A percentile compares a stretch with the other conserved stretches of the same genome.
Evolutionary conservation across 768 basidiomycete species (phyloP).

Genomic region (Phlegmacium glaucopus): DNA sequence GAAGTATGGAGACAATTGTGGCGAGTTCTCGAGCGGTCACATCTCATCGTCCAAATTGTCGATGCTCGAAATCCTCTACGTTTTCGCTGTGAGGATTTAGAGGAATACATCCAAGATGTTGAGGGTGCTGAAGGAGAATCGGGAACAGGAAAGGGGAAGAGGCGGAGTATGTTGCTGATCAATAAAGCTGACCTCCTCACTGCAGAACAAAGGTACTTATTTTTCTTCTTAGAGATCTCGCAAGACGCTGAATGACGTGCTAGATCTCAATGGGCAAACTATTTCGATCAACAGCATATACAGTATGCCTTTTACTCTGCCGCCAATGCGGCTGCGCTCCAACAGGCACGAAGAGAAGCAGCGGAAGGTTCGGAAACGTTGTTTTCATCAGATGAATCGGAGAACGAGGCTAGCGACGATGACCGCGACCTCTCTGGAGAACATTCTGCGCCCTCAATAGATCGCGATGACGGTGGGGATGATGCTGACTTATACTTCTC

Average conservation of each 20-base stretch:
- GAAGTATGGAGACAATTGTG: slow-evolving; percentile 99
- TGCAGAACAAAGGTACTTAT: slow-evolving; percentile 68
- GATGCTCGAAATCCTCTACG: slow-evolving; percentile 93
- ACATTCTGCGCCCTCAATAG: neutral
- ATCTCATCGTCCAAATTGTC: slow-evolving; percentile 92
- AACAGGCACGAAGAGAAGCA: slow-evolving; percentile 64
- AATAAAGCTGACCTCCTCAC: slow-evolving; percentile 96
- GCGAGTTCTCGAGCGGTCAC: slow-evolving; percentile 94
- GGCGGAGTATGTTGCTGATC: slow-evolving; percentile 79
- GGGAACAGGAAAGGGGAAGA: slow-evolving; percentile 69
- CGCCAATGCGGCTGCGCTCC: slow-evolving; percentile 79
- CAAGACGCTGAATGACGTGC: neutral
- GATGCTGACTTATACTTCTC: slow-evolving; percentile 45
- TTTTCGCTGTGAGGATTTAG: slow-evolving; percentile 91
- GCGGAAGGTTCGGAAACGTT: slow-evolving; percentile 12
- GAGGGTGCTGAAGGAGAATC: slow-evolving; percentile 79
- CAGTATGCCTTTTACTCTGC: slow-evolving; percentile 94
- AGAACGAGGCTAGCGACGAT: slow-evolving; percentile 15
- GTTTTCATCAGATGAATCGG: slow-evolving; percentile 4
- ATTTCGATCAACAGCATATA: slow-evolving; percentile 74
- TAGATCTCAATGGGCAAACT: slow-evolving; percentile 88
- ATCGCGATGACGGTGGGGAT: slow-evolving; percentile 28
- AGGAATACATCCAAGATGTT: slow-evolving; percentile 80
- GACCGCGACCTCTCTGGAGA: slow-evolving; percentile 24
- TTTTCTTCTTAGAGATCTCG: neutral